A percentile compares a stretch with the other conserved stretches of the same genome.
Evolutionary conservation across 202 grass and related monocot genomes (phyloP).

Genomic region (Cymbopogon flexuosus): DNA sequence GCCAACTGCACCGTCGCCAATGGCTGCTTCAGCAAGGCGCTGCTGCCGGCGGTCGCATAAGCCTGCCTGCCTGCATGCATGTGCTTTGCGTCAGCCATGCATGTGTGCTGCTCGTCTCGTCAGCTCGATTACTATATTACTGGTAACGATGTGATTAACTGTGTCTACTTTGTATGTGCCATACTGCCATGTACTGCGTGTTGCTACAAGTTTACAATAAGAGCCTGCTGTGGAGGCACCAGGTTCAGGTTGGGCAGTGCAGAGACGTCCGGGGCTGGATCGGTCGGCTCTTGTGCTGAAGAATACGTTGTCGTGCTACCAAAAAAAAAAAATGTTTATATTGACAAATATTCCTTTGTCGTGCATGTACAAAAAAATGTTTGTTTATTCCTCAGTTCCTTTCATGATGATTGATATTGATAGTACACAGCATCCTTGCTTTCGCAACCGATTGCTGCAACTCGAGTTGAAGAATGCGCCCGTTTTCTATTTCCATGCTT

Average conservation of each 20-base stretch:
- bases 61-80: neutral
- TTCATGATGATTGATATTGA: neutral
- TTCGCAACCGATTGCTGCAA: neutral
- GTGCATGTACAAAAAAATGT: neutral
- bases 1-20: neutral
- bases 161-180: too few species aligned
- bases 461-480: neutral
- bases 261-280: too few species aligned
- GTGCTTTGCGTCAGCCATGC: neutral
- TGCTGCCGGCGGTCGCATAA: neutral
- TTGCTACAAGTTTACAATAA: too few species aligned
- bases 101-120: neutral
- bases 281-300: too few species aligned
- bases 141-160: neutral
- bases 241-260: too few species aligned
- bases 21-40: neutral
- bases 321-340: too few species aligned
- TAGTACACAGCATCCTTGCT: neutral
- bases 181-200: too few species aligned
- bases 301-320: too few species aligned
- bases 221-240: too few species aligned
- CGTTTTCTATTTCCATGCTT: constrained; percentile 8
- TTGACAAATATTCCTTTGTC: too few species aligned
- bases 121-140: neutral
- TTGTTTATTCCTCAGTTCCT: neutral